Conservation (phyloP, 139 green algal genomes). For the Picochlorum sp. region DNA sequence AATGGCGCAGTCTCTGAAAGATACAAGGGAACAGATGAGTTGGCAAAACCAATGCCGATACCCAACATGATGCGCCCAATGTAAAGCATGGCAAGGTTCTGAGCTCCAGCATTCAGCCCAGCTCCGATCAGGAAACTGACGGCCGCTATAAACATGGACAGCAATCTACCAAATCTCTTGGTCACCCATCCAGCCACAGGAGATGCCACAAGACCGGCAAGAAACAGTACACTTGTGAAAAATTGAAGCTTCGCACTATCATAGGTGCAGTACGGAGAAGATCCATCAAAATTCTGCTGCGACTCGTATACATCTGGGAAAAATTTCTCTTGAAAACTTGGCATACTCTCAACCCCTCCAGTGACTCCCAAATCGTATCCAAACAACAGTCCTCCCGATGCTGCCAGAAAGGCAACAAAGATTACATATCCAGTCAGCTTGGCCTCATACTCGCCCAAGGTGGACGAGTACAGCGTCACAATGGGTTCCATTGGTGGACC, state of each 20-base stretch:
- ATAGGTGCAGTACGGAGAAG: slow-evolving; percentile 18
- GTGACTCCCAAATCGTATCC: slow-evolving; percentile 49
- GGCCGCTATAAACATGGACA: slow-evolving; percentile 42
- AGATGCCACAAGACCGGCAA: slow-evolving; percentile 35
- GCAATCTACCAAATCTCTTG: slow-evolving; percentile 30
- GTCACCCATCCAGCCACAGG: slow-evolving; percentile 25
- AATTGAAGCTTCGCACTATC: slow-evolving; percentile 35
- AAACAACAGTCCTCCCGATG: slow-evolving; percentile 43
- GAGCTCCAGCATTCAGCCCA: slow-evolving; percentile 36
- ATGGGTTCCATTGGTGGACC: no score
- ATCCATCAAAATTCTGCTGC: background rate
- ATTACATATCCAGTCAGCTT: background rate
- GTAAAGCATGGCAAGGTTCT: slow-evolving; percentile 57
- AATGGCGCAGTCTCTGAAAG: slow-evolving; percentile 21
- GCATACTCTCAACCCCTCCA: slow-evolving; percentile 38
- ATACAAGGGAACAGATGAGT: slow-evolving; percentile 20
- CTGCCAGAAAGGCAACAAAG: slow-evolving; percentile 22
- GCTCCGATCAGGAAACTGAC: slow-evolving; percentile 46
- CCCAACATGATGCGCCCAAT: slow-evolving; percentile 61
- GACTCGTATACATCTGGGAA: slow-evolving; percentile 37
- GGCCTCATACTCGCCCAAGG: background rate
- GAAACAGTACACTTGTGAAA: slow-evolving; percentile 67
- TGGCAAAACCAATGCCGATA: slow-evolving; percentile 65
- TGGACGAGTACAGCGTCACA: no score
- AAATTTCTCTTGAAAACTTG: slow-evolving; percentile 44